These are phyloP conservation scores for Meyerozyma carpophila DNA, from an alignment of 1,139 yeast genomes.

Conservation along the genomic window DNA sequence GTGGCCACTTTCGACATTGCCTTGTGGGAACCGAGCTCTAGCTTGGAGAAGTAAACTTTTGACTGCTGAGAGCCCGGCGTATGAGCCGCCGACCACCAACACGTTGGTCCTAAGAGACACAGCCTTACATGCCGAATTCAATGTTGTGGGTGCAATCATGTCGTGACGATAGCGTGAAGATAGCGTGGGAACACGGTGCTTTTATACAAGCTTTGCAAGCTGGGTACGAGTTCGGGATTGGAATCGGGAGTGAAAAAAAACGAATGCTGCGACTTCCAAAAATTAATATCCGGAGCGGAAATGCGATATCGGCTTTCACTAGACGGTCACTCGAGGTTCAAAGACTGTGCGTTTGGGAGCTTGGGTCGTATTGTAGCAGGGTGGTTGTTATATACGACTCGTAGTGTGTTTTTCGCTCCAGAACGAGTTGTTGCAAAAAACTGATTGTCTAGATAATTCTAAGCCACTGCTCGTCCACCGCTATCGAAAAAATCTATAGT, in stretches of 20 bases:
- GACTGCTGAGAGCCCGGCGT: slow-evolving; percentile 43
- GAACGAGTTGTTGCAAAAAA: background rate
- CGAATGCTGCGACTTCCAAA: background rate
- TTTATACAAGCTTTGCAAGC: background rate
- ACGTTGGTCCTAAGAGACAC: slow-evolving; percentile 18
- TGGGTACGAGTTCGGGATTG: background rate
- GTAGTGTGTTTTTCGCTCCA: background rate
- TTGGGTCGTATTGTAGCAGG: too few relatives aligned
- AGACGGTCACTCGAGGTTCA: too few relatives aligned
- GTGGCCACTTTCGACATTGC: slow-evolving; percentile 7
- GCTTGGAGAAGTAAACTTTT: slow-evolving; percentile 30
- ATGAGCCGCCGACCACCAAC: slow-evolving; percentile 49
- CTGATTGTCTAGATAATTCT: slow-evolving; percentile 1
- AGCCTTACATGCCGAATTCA: background rate
- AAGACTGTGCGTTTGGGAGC: too few relatives aligned
- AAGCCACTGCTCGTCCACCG: background rate
- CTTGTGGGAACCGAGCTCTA: slow-evolving; percentile 9
- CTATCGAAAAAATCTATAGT: background rate
- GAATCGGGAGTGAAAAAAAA: background rate
- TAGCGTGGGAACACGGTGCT: too few relatives aligned
- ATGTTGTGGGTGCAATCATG: background rate
- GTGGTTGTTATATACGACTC: background rate
- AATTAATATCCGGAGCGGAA: background rate
- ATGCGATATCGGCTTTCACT: background rate
- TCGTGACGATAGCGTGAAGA: too few relatives aligned